Evolutionary conservation across 257 asterid genomes (phyloP).

Genomic region (Nemophila menziesii): DNA sequence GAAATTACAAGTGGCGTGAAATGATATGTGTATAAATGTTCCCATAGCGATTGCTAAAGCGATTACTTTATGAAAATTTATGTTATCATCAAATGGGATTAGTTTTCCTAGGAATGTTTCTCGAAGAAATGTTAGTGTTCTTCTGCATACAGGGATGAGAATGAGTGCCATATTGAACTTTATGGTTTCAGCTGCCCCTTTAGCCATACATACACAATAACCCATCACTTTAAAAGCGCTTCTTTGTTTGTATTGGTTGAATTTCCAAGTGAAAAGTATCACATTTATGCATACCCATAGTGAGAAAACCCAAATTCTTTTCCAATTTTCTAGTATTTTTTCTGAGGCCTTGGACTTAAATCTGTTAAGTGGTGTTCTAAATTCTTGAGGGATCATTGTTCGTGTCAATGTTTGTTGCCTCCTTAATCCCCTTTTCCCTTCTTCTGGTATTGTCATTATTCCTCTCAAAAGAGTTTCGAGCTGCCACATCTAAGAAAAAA

Average conservation of each 20-base stretch:
- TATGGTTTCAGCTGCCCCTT: conserved; percentile 64
- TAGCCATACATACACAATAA: conserved; percentile 65
- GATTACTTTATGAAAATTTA: conserved; percentile 71
- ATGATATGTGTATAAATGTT: conserved; percentile 23
- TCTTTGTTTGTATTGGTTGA: conserved; percentile 28
- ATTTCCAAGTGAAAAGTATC: conserved; percentile 51
- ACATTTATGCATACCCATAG: conserved; percentile 45
- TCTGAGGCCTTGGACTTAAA: conserved; percentile 40
- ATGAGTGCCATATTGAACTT: conserved; percentile 86
- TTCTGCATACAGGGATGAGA: conserved; percentile 71
- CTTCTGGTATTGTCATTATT: conserved; percentile 34
- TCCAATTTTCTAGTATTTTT: conserved; percentile 53
- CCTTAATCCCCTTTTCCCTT: conserved; percentile 11
- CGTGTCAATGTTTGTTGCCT: conserved; percentile 44
- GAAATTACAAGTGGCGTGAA: conserved; percentile 56
- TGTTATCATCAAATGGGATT: conserved; percentile 80
- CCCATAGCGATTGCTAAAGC: conserved; percentile 48
- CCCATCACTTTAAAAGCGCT: conserved; percentile 62
- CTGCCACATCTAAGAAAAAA: not conserved
- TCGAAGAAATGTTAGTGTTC: conserved; percentile 57
- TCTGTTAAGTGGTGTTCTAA: conserved; percentile 56
- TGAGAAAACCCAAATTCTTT: conserved; percentile 42
- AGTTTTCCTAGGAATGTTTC: conserved; percentile 53
- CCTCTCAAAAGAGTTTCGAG: not conserved
- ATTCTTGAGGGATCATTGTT: conserved; percentile 75